Base-by-base conservation (phyloP, 2,329 filamentous ascomycete species). In the Aspergillus bombycis region DNA sequence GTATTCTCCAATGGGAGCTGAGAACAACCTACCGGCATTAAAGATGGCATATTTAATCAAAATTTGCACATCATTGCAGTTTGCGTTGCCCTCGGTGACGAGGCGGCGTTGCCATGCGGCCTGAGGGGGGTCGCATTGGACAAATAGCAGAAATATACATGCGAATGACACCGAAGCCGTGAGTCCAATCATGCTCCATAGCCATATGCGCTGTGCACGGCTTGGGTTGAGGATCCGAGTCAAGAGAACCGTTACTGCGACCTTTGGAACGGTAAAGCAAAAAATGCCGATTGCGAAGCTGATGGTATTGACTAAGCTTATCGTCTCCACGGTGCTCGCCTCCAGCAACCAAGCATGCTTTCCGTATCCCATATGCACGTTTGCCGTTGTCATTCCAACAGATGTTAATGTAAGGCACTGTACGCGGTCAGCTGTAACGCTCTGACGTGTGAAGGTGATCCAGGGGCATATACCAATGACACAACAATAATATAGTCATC, bases 111-210 rank as follows among this genome's bases (percentile, higher is more conserved):
- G 68, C 82, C 82, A 84, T 26, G 79, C 71, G 0, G 79, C 77
- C 28, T 61, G 56, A 0, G 71, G 65, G 0, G 82, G 82, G 2
- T 70, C 70, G 68, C 83, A 84, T 62, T 79, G 80, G 1, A 75
- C 79, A 45, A 82, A 79, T 1, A 82, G 66, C 7, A 83, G 73
- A 19, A 81, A 64, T 21, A 83, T 74, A 48, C 75, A 79, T 9
- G 72, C 72, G 0, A 77, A 61, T 9, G 80, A 68, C 2, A 74
- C 71, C 11, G 75, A 38, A 11, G 76, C 65, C 26, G 74, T 77
- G 7, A 72, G 38, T 5, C 68, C 67, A 1, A 73, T 73, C 28
- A 83, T 60, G 0, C 48, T 26, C 73, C 73, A 75, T 1, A 75
- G 57, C 23, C 52, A 57, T 4, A 63, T 50, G 9, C 65, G 68